Conservation (phyloP, 2,329 filamentous ascomycete genomes). For the Aspergillus sp. region DNA sequence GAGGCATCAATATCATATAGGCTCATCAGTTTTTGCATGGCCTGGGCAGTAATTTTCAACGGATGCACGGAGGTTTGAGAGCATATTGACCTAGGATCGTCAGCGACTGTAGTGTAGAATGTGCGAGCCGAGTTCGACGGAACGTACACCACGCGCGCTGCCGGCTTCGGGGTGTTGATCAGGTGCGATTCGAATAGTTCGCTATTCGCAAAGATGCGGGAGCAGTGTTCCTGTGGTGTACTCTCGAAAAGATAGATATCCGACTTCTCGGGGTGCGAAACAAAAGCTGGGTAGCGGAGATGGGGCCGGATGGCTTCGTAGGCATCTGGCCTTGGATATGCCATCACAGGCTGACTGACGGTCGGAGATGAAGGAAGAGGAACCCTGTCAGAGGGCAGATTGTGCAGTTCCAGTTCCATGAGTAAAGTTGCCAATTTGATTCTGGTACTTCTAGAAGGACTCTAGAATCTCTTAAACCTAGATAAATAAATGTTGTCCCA, state of each 20-base stretch:
- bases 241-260: conserved; percentile 8
- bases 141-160: conserved; percentile 12
- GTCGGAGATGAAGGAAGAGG: background rate
- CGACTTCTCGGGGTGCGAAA: conserved; percentile 1
- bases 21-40: conserved; percentile 10
- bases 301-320: background rate
- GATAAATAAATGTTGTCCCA: too few relatives aligned
- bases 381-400: background rate
- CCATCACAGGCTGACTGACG: background rate
- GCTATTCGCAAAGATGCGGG: conserved; percentile 9
- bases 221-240: background rate
- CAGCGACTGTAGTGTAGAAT: too few relatives aligned
- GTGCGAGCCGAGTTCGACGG: too few relatives aligned
- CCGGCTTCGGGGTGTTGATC: conserved; percentile 4
- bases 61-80: conserved; percentile 12
- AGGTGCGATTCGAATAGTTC: conserved; percentile 13
- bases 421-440: background rate
- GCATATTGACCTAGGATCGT: conserved; percentile 10
- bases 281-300: conserved; percentile 1
- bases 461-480: background rate
- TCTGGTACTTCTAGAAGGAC: background rate
- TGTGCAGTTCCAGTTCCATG: background rate
- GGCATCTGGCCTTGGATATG: background rate
- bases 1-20: conserved; percentile 11
- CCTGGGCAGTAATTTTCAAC: conserved; percentile 13